Base-by-base conservation (phyloP, 2,329 filamentous ascomycete genomes). In the Colletotrichum trifolii region DNA sequence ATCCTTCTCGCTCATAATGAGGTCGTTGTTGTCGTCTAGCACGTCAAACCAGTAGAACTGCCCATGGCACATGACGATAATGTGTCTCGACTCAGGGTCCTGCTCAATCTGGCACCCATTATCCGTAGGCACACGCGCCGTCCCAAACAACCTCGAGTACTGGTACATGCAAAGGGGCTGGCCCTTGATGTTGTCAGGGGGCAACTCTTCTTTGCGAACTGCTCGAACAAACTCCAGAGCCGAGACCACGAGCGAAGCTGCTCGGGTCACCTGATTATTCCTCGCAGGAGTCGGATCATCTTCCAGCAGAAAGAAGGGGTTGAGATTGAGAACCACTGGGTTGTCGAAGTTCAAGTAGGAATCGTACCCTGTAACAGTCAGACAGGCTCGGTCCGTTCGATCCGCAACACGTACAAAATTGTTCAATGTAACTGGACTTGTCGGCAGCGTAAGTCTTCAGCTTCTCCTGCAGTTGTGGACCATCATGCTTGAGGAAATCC, bases 31-130 rank as follows among this genome's bases (percentile, higher is more conserved):
- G 70, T 95, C 91, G 71, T 99, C 96, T 15, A 99, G 83, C 2
- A 97, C 94, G 76, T 99, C 96, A 72, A 99, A 99, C 95, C 95
- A 98, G 79, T 99, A 99, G 73, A 98, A 94, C 71, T 99, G 96
- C 2, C 96, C 96, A 69, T 95, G 92, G 74, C 93, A 97, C 79
- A 98, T 85, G 47, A 98, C 93, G 9, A 97, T 91, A 42, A 99
- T 84, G 76, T 99, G 96, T 79, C 94, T 97, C 4, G 95, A 93
- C n/a, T 90, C 87, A 1, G 94, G 92, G 72, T 98, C 94, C 75
- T 98, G 94, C 68, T 94, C 94, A 72, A 99, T 98, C 71, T 97
- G 91, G 75, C 96, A 99, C 6, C 96, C 96, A 74, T 96, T 90
- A 36, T 97, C 93, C 0, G 95, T 98, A 0, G 96, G 96, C 8